A percentile compares a stretch with the other conserved stretches of the same genome.
Evolutionary conservation across 352 stramenopile species (phyloP).

Genomic region (Pythium dissimile): DNA sequence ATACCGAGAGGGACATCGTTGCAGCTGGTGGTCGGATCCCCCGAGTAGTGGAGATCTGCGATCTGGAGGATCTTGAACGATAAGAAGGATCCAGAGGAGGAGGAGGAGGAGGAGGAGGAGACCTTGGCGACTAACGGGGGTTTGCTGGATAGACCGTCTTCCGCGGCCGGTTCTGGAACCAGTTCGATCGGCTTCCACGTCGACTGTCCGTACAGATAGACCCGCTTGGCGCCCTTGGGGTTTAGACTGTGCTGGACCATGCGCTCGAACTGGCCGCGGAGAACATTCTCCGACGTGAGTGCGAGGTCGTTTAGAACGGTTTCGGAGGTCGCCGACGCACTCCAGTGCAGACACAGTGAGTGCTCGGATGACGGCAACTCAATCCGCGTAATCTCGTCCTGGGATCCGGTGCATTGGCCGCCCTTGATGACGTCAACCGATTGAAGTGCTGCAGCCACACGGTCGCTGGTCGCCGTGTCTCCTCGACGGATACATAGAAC

Average conservation of each 20-base stretch:
- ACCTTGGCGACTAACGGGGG: constrained; percentile 18
- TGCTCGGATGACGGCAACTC: not conserved
- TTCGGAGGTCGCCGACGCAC: not conserved
- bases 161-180: not conserved
- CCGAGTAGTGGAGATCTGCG: constrained; percentile 61
- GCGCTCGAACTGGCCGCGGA: not conserved
- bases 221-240: not conserved
- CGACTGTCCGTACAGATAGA: constrained; percentile 7
- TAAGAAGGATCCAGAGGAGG: no score
- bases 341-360: constrained; percentile 3
- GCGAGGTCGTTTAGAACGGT: not conserved
- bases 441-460: not conserved
- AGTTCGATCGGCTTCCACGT: constrained; percentile 5
- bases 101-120: no score
- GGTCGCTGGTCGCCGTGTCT: constrained; percentile 1
- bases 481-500: constrained; percentile 24
- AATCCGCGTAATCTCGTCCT: not conserved
- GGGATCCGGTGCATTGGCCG: not conserved
- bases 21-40: constrained; percentile 32
- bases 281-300: not conserved
- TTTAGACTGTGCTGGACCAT: not conserved
- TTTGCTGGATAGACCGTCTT: constrained; percentile 7
- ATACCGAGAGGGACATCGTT: constrained; percentile 17
- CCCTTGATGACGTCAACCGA: no score
- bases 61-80: constrained; percentile 68